Conservation (phyloP, 169 alveolate genomes). For the Eimeria tenella region DNA sequence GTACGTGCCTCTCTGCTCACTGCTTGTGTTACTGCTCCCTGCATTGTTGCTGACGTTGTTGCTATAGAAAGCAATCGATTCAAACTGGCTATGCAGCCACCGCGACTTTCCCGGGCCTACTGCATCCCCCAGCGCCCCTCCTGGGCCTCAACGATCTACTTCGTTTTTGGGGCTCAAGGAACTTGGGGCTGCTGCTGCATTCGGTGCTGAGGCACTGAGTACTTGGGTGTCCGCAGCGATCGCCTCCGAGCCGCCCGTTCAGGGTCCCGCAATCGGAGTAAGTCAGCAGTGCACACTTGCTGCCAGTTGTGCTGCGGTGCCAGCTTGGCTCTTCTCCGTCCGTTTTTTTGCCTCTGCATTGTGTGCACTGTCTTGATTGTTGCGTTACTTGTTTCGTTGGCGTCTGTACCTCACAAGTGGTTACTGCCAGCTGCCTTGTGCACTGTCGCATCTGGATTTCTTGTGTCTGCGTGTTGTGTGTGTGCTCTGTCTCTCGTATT, state of each 20-base stretch:
- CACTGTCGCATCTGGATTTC: not conserved
- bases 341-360: not conserved
- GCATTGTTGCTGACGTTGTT: not conserved
- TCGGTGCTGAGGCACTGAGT: constrained; percentile 56
- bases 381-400: not conserved
- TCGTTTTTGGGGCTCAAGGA: constrained; percentile 6
- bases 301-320: not conserved
- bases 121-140: not conserved
- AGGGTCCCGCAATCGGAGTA: not conserved
- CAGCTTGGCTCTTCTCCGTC: no score
- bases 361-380: not conserved
- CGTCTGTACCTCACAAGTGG: not conserved
- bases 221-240: constrained; percentile 26
- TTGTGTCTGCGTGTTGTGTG: not conserved
- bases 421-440: no score
- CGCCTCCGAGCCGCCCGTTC: not conserved
- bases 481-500: not conserved
- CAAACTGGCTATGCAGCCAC: constrained; percentile 24
- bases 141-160: not conserved
- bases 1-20: not conserved
- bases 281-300: not conserved
- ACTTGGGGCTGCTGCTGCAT: constrained; percentile 46
- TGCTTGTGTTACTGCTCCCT: not conserved
- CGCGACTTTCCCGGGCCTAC: not conserved
- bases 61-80: constrained; percentile 24